Evolutionary conservation across 2,329 filamentous ascomycete species (phyloP), one percentile per base, ranked within the genome.

Genomic region (Pseudodiploospora longispora): DNA sequence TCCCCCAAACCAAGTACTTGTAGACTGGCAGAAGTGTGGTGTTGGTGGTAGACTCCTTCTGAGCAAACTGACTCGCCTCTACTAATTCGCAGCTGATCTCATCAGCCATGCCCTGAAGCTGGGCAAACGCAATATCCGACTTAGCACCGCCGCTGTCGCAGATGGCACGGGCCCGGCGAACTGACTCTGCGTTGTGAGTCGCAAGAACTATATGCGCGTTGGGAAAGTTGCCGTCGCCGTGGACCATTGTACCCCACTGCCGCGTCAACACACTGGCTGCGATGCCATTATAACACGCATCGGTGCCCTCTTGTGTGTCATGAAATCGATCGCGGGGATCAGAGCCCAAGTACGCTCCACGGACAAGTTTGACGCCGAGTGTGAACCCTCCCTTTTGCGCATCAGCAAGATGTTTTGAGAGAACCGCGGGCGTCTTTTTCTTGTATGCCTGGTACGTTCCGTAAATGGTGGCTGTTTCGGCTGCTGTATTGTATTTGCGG

Each of bases 31-130:
- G 68, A 6, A 53, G 48, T 10, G 54, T 43, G 7, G 52, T 47
- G 44, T 52, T 52, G 42, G 48, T 43, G 12, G 50, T 52, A 66
- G 48, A 51, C 37, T 50, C 50, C 41, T 52, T 49, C 10, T 56
- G 50, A 33, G 62, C 58, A 3, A 57, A 53, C 42, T 58, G 57
- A 42, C 59, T 57, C 7, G 64, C 63, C 49, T 67, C 61, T 30
- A 67, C 62, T 10, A 83, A 65, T 59, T 80, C 77, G 59, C 78
- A 82, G 60, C 83, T 88, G 42, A 97, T 81, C 60, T 96, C 90
- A 55, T 97, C 91, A 2, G 91, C 91, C 91, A 97, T 97, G 35
- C 91, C 90, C 69, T 91, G 85, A 1, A 96, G 76, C 67, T 96
- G 90, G 3, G 85, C 70, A 38, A 68, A 71, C 0, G 64, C 61